A percentile compares a stretch with the other conserved stretches of the same genome.
Evolutionary conservation across 495 filamentous ascomycete species (phyloP).

Genomic region (Lasiosphaeria ovina): DNA sequence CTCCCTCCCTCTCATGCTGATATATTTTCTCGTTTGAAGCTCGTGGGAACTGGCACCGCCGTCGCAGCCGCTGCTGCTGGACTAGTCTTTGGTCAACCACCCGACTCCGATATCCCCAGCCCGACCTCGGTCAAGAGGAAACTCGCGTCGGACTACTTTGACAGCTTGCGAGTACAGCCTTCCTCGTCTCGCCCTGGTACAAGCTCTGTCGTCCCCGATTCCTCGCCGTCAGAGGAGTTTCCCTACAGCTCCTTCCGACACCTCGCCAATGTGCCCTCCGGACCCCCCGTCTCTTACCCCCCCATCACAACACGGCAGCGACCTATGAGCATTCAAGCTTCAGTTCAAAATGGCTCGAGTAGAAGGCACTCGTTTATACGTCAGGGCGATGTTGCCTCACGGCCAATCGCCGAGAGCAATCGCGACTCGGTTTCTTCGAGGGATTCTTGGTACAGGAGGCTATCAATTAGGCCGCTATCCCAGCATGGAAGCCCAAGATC

Average conservation of each 20-base stretch:
- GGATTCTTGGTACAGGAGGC: slow-evolving; percentile 73
- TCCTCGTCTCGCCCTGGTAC: slow-evolving; percentile 43
- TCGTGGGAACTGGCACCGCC: slow-evolving; percentile 57
- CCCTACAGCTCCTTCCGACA: slow-evolving; percentile 33
- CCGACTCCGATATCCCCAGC: slow-evolving; percentile 32
- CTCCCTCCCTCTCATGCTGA: slow-evolving; percentile 16
- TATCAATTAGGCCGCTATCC: slow-evolving; percentile 71
- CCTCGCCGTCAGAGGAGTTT: slow-evolving; percentile 36
- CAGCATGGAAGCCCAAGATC: slow-evolving; percentile 66
- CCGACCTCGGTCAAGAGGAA: slow-evolving; percentile 42
- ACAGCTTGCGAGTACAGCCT: slow-evolving; percentile 33
- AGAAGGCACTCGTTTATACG: slow-evolving; percentile 48
- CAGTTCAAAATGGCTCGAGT: slow-evolving; percentile 29
- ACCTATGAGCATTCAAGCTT: slow-evolving; percentile 31
- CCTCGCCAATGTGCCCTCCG: slow-evolving; percentile 20
- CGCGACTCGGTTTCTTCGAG: slow-evolving; percentile 54
- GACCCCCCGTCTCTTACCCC: slow-evolving; percentile 31
- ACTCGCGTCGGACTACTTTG: slow-evolving; percentile 38
- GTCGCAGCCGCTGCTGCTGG: slow-evolving; percentile 59
- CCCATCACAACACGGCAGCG: slow-evolving; percentile 26
- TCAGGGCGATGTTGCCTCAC: slow-evolving; percentile 33
- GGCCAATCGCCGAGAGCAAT: slow-evolving; percentile 37
- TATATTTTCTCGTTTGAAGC: slow-evolving; percentile 33
- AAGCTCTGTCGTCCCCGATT: slow-evolving; percentile 30
- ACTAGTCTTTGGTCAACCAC: slow-evolving; percentile 52